Base-by-base conservation (phyloP, 108 stramenopile genomes). In the Mayamaea pseudoterrestris region DNA sequence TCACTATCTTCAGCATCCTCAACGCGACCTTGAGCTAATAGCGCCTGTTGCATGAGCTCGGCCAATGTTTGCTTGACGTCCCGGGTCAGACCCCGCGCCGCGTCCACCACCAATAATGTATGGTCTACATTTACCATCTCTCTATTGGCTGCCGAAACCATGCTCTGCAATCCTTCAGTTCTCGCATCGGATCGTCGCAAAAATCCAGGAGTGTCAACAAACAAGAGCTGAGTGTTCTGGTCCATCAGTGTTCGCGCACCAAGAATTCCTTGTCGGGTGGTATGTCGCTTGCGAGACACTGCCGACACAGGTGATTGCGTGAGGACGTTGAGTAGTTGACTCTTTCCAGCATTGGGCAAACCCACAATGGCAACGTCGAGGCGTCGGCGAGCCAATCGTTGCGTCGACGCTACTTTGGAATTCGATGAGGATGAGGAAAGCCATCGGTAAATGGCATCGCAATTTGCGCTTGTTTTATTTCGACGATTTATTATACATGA, bases 121-220 rank as follows among this genome's bases (percentile, higher is more conserved):
- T 71, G 76, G 52, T 95, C 86, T 0, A 78, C 89, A 30, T 60
- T 26, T 41, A 73, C 50, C 68, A 93, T 70, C 39, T 84, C 83
- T 16, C 62, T 42, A 3, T 59, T 54, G 13, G 90, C 73, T 20
- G 67, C 69, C n/a, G 55, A 54, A 3, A 72, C 57, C 30, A 85
- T 53, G 34, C 80, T 53, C 28, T 79, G 58, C 49, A 73, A 41
- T 23, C 79, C 76, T 34, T 91, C 81, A 46, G 83, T 63, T 21
- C 57, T 62, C 7, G 74, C 68, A 39, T 52, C 48, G 35, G 58
- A 49, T 35, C 67, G 54, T 55, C 76, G 68, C 41, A 95, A 47
- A 73, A 83, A 93, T 14, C 93, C 93, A 4, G 93, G 93, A 12
- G 93, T 93, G 50, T 95, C 93, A 21, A 78, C 66, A 53, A 95